Evolutionary conservation across 371 early-diverging fungal genomes (phyloP).

Genomic region (Lichtheimia hyalospora): DNA sequence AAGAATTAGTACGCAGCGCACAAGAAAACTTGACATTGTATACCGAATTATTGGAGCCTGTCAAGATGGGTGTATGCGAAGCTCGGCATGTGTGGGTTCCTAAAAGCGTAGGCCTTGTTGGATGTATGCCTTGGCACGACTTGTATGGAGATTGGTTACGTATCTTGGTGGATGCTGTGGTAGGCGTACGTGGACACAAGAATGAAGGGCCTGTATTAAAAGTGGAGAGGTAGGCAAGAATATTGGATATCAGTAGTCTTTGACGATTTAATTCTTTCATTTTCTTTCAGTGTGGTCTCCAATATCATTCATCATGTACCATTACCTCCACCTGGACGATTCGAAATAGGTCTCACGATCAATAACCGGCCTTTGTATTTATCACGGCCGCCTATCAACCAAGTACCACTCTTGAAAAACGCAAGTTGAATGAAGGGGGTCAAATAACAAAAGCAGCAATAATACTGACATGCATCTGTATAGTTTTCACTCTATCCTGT

Average conservation of each 20-base stretch:
- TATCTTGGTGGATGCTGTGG: slow-evolving; percentile 59
- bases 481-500: slow-evolving; percentile 82
- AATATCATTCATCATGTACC: slow-evolving; percentile 78
- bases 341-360: slow-evolving; percentile 71
- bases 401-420: slow-evolving; percentile 75
- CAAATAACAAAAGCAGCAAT: not conserved
- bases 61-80: slow-evolving; percentile 56
- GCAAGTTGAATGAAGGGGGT: slow-evolving; percentile 41
- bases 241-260: too few relatives aligned
- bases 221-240: slow-evolving; percentile 44
- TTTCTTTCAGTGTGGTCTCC: slow-evolving; percentile 46
- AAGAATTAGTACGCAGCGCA: slow-evolving; percentile 46
- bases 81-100: slow-evolving; percentile 70
- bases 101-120: slow-evolving; percentile 69
- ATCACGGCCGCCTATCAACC: slow-evolving; percentile 77
- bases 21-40: slow-evolving; percentile 73
- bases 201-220: slow-evolving; percentile 36
- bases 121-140: slow-evolving; percentile 74
- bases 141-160: slow-evolving; percentile 78
- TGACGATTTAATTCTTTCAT: not conserved
- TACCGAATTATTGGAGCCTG: slow-evolving; percentile 64
- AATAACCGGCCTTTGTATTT: slow-evolving; percentile 66
- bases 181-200: slow-evolving; percentile 56
- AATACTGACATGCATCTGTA: not conserved
- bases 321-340: slow-evolving; percentile 80